These are phyloP conservation scores for Phoma sp. DNA, from an alignment of 2,329 filamentous ascomycete genomes.

Conservation along the genomic window DNA sequence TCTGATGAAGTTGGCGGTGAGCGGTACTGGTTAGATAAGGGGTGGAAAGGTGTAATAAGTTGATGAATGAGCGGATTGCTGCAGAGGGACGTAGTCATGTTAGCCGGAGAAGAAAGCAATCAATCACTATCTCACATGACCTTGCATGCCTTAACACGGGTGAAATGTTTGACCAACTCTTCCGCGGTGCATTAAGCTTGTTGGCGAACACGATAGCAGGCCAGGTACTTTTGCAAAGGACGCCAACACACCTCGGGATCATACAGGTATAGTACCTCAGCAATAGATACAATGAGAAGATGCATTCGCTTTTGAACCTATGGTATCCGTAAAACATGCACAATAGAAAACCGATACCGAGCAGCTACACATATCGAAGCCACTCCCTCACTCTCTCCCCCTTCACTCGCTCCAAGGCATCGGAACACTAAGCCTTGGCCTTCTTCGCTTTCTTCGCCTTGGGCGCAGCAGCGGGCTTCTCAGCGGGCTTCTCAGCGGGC, in stretches of 20 bases:
- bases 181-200: too few species aligned
- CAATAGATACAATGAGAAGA: not conserved
- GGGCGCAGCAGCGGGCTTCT: constrained; percentile 13
- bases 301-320: constrained; percentile 12
- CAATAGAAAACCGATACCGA: not conserved
- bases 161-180: too few species aligned
- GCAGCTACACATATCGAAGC: not conserved
- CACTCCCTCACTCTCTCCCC: not conserved
- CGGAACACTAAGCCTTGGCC: constrained; percentile 12
- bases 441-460: constrained; percentile 35
- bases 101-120: not conserved
- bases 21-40: constrained; percentile 43
- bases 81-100: not conserved
- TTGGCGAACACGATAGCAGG: too few species aligned
- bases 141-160: too few species aligned
- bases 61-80: not conserved
- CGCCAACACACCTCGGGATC: too few species aligned
- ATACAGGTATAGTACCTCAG: too few species aligned
- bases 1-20: constrained; percentile 80
- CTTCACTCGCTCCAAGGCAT: not conserved
- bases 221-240: too few species aligned
- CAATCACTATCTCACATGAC: not conserved
- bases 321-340: constrained; percentile 16
- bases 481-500: constrained; percentile 28
- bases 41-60: not conserved